phyloP scores from a whole-genome alignment of 805 yeast genomes.

The Geotrichum ghanense region DNA sequence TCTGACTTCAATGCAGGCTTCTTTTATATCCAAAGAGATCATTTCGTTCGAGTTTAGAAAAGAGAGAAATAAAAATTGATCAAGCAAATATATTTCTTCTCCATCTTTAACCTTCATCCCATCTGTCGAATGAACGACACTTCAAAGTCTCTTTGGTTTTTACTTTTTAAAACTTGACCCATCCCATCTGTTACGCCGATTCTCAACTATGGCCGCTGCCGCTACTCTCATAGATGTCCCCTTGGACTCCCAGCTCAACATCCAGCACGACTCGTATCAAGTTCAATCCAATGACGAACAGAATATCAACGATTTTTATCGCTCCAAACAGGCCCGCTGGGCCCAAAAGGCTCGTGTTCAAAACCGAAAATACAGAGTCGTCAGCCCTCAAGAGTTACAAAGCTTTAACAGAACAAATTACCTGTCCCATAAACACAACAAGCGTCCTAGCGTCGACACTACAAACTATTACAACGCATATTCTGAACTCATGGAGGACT shows the following conservation, averaged over 20 bases:
- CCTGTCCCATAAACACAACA: background rate
- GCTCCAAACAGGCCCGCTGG: background rate
- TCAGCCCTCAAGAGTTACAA: background rate
- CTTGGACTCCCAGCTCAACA: background rate
- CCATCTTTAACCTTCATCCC: too few relatives aligned
- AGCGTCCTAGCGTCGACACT: background rate
- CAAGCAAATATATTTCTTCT: too few relatives aligned
- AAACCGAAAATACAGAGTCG: background rate
- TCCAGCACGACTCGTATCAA: background rate
- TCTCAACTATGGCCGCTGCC: background rate
- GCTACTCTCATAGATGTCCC: background rate
- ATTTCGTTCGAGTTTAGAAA: too few relatives aligned
- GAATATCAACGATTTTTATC: background rate
- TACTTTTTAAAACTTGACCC: too few relatives aligned
- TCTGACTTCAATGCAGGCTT: too few relatives aligned
- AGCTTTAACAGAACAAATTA: background rate
- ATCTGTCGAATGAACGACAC: too few relatives aligned
- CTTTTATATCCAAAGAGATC: too few relatives aligned
- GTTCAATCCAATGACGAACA: background rate
- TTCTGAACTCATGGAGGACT: background rate
- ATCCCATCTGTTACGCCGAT: too few relatives aligned
- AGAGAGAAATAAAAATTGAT: too few relatives aligned
- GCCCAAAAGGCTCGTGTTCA: background rate
- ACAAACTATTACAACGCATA: background rate
- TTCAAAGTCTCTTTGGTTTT: too few relatives aligned